phyloP scores from a whole-genome alignment of 441 rosid genomes.

The Biscutella laevigata region DNA sequence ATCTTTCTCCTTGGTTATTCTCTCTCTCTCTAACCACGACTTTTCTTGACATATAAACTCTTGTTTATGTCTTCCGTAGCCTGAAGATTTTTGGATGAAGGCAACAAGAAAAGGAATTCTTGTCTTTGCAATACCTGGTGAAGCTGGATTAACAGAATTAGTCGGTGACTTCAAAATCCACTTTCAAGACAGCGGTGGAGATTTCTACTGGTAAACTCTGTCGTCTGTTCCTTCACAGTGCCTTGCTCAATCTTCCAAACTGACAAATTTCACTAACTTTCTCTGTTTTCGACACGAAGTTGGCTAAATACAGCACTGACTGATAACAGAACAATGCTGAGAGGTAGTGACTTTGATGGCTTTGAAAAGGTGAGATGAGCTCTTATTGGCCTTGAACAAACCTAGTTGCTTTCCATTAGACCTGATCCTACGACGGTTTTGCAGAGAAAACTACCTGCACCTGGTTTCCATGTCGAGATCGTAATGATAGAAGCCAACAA shows the following conservation, averaged over 20 bases:
- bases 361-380: conserved; percentile 61
- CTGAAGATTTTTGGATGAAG: conserved; percentile 83
- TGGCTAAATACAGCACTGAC: conserved; percentile 79
- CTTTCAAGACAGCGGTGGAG: conserved; percentile 79
- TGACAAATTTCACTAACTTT: not conserved
- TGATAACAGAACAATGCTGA: conserved; percentile 54
- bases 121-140: conserved; percentile 81
- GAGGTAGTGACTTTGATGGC: conserved; percentile 60
- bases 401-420: not conserved
- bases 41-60: conserved; percentile 9
- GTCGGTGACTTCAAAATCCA: conserved; percentile 76
- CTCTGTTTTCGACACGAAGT: conserved; percentile 28
- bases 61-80: conserved; percentile 32
- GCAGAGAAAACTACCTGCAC: conserved; percentile 68
- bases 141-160: conserved; percentile 76
- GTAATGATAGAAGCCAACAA: conserved; percentile 58
- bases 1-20: conserved; percentile 4
- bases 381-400: not conserved
- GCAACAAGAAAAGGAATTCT: conserved; percentile 64
- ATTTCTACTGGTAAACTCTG: conserved; percentile 66
- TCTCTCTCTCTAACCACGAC: not conserved
- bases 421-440: conserved; percentile 3
- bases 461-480: conserved; percentile 71
- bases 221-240: not conserved
- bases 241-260: not conserved